These are phyloP conservation scores for Didymosphaeria variabile DNA, from an alignment of 2,329 filamentous ascomycete species.

Conservation along the genomic window DNA sequence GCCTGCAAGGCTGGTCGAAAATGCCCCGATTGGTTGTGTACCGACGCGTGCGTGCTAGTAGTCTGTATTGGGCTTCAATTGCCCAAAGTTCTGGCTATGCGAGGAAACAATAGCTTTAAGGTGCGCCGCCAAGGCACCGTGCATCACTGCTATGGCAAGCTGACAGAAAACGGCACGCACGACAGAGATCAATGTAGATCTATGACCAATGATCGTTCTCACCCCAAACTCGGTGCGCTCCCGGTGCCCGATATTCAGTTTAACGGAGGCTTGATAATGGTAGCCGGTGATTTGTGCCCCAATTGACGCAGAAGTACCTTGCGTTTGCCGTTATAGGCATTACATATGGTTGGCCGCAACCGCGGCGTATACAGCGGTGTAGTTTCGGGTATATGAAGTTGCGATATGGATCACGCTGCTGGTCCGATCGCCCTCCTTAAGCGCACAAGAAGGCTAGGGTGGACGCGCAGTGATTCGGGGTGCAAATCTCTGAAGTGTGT, in stretches of 20 bases:
- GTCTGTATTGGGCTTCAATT: constrained; percentile 27
- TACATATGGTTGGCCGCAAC: constrained; percentile 8
- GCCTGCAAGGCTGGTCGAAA: constrained; percentile 35
- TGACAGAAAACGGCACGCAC: constrained; percentile 52
- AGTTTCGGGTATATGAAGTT: not conserved
- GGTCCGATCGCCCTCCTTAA: not conserved
- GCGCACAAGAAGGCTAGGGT: not conserved
- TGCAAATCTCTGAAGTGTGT: constrained; percentile 1
- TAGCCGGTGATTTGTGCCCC: constrained; percentile 28
- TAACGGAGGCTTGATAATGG: constrained; percentile 17
- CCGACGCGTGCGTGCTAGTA: constrained; percentile 19
- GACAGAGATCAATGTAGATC: constrained; percentile 27
- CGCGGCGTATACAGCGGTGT: constrained; percentile 18
- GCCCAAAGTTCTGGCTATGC: constrained; percentile 31
- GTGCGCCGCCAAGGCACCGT: constrained; percentile 28
- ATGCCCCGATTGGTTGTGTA: constrained; percentile 34
- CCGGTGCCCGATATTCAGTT: constrained; percentile 39
- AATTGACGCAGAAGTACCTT: constrained; percentile 22
- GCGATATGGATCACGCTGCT: constrained; percentile 6
- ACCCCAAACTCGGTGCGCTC: constrained; percentile 22
- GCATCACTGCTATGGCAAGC: constrained; percentile 27
- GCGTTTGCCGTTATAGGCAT: constrained; percentile 10
- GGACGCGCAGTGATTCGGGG: not conserved
- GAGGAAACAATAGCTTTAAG: constrained; percentile 23
- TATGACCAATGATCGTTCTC: constrained; percentile 28